These are phyloP conservation scores for Botrytis pseudocinerea DNA, from an alignment of 2,329 filamentous ascomycete species.

Conservation along the genomic window DNA sequence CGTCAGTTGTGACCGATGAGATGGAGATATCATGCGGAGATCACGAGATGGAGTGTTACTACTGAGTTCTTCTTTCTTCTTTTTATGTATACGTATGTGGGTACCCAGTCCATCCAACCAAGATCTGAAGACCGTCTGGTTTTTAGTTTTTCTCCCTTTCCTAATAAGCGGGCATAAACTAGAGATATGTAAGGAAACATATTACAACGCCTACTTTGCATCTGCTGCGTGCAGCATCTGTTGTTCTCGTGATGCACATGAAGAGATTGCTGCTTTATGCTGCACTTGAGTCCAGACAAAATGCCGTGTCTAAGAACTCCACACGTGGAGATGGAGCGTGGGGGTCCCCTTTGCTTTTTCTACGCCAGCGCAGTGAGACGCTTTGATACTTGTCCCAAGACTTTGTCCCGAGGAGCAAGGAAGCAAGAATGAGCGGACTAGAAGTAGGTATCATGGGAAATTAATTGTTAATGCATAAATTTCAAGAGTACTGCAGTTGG, in stretches of 20 bases:
- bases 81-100: background rate
- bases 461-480: background rate
- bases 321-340: constrained; percentile 5
- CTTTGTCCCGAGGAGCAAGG: background rate
- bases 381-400: constrained; percentile 9
- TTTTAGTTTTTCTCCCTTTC: background rate
- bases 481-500: background rate
- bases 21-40: constrained; percentile 20
- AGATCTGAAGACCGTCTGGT: background rate
- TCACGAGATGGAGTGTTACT: constrained; percentile 20
- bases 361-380: background rate
- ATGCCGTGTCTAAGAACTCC: background rate
- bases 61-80: background rate
- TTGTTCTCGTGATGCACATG: constrained; percentile 23
- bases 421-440: constrained; percentile 10
- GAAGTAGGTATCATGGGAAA: background rate
- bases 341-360: background rate
- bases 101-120: background rate
- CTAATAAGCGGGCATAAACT: too few relatives aligned
- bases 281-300: background rate
- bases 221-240: constrained; percentile 23
- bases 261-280: constrained; percentile 22
- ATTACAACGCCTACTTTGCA: background rate
- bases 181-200: constrained; percentile 10
- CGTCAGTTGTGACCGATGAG: constrained; percentile 12